Evolutionary conservation across 164 flowering plant species (phyloP).

Genomic region (Saururus chinensis): DNA sequence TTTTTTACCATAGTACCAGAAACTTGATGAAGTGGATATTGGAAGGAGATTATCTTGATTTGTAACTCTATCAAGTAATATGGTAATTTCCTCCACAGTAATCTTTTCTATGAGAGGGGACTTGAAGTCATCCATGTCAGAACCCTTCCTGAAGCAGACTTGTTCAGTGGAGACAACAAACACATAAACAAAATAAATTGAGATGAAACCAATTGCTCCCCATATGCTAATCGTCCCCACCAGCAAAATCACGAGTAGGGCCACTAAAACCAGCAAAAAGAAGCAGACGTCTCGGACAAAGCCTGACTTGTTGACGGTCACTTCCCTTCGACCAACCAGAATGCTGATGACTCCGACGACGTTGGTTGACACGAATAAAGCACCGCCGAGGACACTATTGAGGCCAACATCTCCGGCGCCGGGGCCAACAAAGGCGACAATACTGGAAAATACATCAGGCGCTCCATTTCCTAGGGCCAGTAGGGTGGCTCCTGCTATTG

Average conservation of each 20-base stretch:
- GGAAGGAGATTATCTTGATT: neutral
- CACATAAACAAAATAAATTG: constrained; percentile 53
- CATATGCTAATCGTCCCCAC: constrained; percentile 39
- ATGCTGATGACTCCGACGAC: constrained; percentile 59
- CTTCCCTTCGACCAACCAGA: constrained; percentile 7
- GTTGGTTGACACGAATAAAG: constrained; percentile 50
- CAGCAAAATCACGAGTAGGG: constrained; percentile 27
- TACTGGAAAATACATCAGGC: constrained; percentile 64
- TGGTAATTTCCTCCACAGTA: constrained; percentile 5
- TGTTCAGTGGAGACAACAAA: constrained; percentile 31
- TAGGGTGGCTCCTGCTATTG: constrained; percentile 74
- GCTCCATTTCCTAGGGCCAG: constrained; percentile 85
- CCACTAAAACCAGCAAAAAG: constrained; percentile 29
- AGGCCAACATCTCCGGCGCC: constrained; percentile 42
- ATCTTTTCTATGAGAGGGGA: constrained; percentile 17
- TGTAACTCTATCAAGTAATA: neutral
- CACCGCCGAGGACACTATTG: constrained; percentile 69
- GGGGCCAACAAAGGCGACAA: constrained; percentile 47
- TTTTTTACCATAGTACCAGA: constrained; percentile 6
- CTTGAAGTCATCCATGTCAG: constrained; percentile 10
- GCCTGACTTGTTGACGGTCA: constrained; percentile 27
- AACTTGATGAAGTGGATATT: constrained; percentile 4
- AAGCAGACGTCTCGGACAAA: constrained; percentile 57
- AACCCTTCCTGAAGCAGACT: neutral
- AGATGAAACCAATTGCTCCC: constrained; percentile 43